These are phyloP conservation scores for Dalbergia cochinchinensis DNA, from an alignment of 306 rosid species.

Conservation along the genomic window DNA sequence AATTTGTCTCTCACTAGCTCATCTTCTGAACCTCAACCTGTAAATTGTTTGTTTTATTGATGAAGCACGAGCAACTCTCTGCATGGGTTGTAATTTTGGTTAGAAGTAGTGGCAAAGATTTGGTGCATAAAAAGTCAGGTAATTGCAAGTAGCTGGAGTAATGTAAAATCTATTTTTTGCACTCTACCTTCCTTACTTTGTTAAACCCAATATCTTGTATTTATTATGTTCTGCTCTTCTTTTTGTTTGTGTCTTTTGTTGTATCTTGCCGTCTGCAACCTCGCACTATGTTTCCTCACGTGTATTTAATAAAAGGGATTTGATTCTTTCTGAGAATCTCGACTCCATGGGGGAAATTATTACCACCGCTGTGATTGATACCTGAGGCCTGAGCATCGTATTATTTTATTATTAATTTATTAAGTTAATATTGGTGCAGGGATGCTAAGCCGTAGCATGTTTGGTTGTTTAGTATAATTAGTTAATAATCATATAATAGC, in stretches of 20 bases:
- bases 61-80: constrained; percentile 53
- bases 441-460: constrained; percentile 3
- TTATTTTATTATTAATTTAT: background rate
- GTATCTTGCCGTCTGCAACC: background rate
- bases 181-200: background rate
- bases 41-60: constrained; percentile 71
- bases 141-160: constrained; percentile 37
- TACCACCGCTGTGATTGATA: background rate
- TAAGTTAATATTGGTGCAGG: background rate
- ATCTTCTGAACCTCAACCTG: constrained; percentile 56
- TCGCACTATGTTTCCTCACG: background rate
- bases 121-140: constrained; percentile 46
- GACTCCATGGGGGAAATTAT: background rate
- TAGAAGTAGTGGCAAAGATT: constrained; percentile 46
- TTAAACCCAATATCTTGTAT: background rate
- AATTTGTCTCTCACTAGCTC: constrained; percentile 41
- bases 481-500: background rate
- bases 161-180: background rate
- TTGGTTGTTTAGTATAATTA: background rate
- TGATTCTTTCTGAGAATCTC: constrained; percentile 19
- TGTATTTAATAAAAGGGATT: background rate
- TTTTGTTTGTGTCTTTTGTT: background rate
- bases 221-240: background rate
- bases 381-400: constrained; percentile 6
- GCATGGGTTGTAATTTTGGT: constrained; percentile 58